Percentiles rank a stretch among this genome's conserved stretches.
Evolutionary conservation across 2,329 filamentous ascomycete genomes (phyloP).

Genomic region (Fusarium nanum): DNA sequence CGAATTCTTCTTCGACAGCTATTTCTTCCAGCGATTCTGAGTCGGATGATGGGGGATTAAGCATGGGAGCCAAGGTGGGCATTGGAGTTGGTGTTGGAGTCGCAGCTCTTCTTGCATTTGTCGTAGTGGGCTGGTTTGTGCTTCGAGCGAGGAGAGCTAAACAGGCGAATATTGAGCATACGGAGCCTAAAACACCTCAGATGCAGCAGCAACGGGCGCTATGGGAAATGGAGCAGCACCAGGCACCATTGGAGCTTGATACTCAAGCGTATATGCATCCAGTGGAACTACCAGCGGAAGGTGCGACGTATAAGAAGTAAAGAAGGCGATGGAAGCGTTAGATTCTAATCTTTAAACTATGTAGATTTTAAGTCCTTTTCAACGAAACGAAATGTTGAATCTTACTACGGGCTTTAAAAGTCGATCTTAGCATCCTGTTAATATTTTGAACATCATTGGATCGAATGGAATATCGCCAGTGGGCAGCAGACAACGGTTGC

Average conservation of each 20-base stretch:
- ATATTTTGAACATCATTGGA: neutral
- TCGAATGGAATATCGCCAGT: too few species aligned
- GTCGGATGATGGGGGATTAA: neutral
- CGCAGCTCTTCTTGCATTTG: neutral
- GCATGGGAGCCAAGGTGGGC: neutral
- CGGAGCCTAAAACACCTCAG: neutral
- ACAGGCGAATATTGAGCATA: neutral
- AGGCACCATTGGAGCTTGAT: neutral
- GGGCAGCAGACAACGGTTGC: too few species aligned
- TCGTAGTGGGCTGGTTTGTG: neutral
- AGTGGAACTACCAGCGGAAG: neutral
- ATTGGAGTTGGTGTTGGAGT: neutral
- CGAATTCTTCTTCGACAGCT: too few species aligned
- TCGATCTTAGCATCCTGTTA: too few species aligned
- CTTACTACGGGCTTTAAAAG: neutral
- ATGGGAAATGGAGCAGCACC: neutral
- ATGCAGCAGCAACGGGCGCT: neutral
- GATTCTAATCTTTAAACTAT: neutral
- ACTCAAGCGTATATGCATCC: neutral
- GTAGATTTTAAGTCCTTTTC: neutral
- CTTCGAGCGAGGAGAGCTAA: slow-evolving; percentile 3
- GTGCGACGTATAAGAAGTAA: neutral
- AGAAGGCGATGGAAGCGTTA: neutral
- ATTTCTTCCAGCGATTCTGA: neutral
- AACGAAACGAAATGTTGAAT: neutral